These are phyloP conservation scores for Kurtzmaniella quercitrusa DNA, from an alignment of 1,139 yeast species.

Conservation along the genomic window DNA sequence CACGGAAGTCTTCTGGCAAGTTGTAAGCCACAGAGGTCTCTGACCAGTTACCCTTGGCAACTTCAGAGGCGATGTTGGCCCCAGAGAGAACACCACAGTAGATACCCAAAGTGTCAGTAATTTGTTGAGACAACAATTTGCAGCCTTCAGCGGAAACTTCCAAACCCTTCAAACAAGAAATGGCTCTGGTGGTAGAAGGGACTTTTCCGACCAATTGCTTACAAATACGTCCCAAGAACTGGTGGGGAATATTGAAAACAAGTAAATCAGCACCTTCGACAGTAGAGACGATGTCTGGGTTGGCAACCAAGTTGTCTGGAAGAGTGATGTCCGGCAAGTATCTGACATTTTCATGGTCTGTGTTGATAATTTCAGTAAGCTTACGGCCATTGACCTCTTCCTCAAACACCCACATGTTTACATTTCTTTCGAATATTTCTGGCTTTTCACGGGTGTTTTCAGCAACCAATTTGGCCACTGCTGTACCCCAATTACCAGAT, in stretches of 20 bases:
- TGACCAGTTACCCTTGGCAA: slow-evolving; percentile 88
- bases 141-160: slow-evolving; percentile 80
- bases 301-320: slow-evolving; percentile 78
- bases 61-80: slow-evolving; percentile 93
- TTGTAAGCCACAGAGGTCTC: slow-evolving; percentile 93
- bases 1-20: slow-evolving; percentile 63
- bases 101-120: slow-evolving; percentile 72
- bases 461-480: slow-evolving; percentile 89
- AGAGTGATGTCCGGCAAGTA: slow-evolving; percentile 77
- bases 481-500: slow-evolving; percentile 91
- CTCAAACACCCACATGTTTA: slow-evolving; percentile 94
- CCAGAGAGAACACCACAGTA: slow-evolving; percentile 94
- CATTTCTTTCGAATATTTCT: slow-evolving; percentile 59
- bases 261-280: slow-evolving; percentile 76
- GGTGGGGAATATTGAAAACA: slow-evolving; percentile 92
- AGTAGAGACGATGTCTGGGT: slow-evolving; percentile 72
- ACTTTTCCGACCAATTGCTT: slow-evolving; percentile 73
- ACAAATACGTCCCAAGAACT: slow-evolving; percentile 73
- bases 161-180: slow-evolving; percentile 90
- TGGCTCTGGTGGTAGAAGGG: slow-evolving; percentile 67
- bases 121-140: slow-evolving; percentile 69
- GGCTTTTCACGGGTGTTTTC: slow-evolving; percentile 75
- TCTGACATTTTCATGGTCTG: slow-evolving; percentile 83
- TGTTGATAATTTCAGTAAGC: slow-evolving; percentile 82
- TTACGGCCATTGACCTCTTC: slow-evolving; percentile 68